Base-by-base conservation (phyloP, 1,284 basidiomycete genomes). In the Ustilago curta region DNA sequence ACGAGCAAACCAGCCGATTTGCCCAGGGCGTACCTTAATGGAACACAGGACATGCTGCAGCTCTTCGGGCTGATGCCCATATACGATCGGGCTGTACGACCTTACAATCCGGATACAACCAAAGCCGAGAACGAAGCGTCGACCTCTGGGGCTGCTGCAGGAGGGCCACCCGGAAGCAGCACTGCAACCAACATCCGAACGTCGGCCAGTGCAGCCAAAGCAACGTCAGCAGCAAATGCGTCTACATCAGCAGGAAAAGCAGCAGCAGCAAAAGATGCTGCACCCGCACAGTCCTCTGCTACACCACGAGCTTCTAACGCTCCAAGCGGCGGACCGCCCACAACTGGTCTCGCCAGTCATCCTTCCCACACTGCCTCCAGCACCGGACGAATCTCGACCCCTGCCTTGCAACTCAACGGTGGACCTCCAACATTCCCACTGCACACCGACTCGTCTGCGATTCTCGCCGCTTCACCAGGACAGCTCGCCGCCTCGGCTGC, bases 41-140 rank as follows among this genome's bases (percentile, higher is more conserved):
- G 77, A 8, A 79, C 79, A 3, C 77, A 81, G 45, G 79, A 81
- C 32, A 76, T 79, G 72, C 53, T 81, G 8, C 43, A 51, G 9
- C 57, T 79, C 8, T 81, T 81, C 31, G 72, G 63, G 0, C 67
- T 81, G 35, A 75, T 76, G 65, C 77, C 79, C 12, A 67, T 81
- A 53, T 81, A 81, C 65, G 77, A 79, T 25, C 55, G 73, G 9
- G 70, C 77, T 19, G 79, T 81, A 12, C 69, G 77, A 2, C 77
- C 79, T 0, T 81, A 79, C 55, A 68, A 72, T 48, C 65, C 73
- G 21, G 71, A 69, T 2, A 53, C 48, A 18, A 42, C 66, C 51
- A 64, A 66, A n/a, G 66, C 59, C 7, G 66, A 63, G 12, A 43
- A 40, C 19, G 61, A 60, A 18, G 47, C 55, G 0, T 48, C 59